Conservation (phyloP, 2,329 filamentous ascomycete genomes). For the Nectriaceae sp. region DNA sequence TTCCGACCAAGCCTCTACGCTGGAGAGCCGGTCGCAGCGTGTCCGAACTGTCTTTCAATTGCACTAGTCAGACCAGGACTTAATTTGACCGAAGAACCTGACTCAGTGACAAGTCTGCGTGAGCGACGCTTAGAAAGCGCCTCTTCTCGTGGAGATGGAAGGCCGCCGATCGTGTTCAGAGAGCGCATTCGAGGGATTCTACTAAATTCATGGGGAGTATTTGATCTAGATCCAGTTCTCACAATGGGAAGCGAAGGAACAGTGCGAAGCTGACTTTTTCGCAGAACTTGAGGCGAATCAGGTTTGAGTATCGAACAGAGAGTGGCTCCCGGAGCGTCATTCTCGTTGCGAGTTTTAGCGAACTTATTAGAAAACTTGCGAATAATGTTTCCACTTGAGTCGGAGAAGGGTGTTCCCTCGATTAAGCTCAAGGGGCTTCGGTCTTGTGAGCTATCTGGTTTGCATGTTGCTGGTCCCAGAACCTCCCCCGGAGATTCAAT, state of each 20-base stretch:
- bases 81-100: constrained; percentile 29
- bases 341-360: constrained; percentile 15
- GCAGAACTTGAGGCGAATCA: constrained; percentile 15
- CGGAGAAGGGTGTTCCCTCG: constrained; percentile 11
- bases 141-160: constrained; percentile 18
- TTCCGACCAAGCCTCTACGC: constrained; percentile 1
- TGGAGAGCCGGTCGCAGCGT: constrained; percentile 7
- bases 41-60: constrained; percentile 16
- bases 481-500: constrained; percentile 39
- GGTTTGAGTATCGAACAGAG: not conserved
- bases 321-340: constrained; percentile 11
- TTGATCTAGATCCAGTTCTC: constrained; percentile 1
- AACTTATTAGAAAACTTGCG: constrained; percentile 1
- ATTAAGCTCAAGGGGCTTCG: constrained; percentile 15
- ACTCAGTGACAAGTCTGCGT: constrained; percentile 17
- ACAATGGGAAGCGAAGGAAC: constrained; percentile 28
- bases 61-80: constrained; percentile 25
- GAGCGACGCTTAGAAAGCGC: constrained; percentile 21
- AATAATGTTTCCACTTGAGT: not conserved
- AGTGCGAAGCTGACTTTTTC: constrained; percentile 20
- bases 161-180: constrained; percentile 23
- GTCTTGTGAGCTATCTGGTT: not conserved
- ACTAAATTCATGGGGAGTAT: not conserved
- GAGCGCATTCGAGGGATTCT: constrained; percentile 26
- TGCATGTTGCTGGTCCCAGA: not conserved